A percentile compares a stretch with the other conserved stretches of the same genome.
These are phyloP conservation scores for Infundibulicybe gibba DNA, from an alignment of 768 basidiomycete species.

Conservation along the genomic window DNA sequence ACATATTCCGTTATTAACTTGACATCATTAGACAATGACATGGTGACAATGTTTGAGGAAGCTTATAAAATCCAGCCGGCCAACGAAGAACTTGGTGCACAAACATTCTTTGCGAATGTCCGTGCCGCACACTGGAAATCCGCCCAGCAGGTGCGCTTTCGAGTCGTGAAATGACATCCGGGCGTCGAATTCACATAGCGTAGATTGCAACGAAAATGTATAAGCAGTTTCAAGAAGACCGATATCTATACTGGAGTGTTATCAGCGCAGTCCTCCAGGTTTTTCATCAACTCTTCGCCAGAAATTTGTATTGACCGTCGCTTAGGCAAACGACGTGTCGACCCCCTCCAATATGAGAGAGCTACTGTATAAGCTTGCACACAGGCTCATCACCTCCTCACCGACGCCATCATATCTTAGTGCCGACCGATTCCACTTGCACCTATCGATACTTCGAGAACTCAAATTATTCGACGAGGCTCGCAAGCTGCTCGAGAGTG, in stretches of 20 bases:
- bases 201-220: constrained; percentile 79
- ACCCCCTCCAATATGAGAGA: constrained; percentile 62
- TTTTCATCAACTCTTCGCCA: not conserved
- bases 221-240: constrained; percentile 80
- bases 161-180: not conserved
- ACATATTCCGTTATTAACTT: constrained; percentile 2
- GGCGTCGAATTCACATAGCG: constrained; percentile 2
- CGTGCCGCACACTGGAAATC: constrained; percentile 82
- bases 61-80: constrained; percentile 77
- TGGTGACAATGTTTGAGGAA: constrained; percentile 82
- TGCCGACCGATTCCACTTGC: constrained; percentile 77
- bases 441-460: constrained; percentile 68
- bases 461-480: constrained; percentile 70
- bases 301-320: not conserved
- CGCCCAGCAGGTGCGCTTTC: constrained; percentile 63
- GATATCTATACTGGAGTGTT: constrained; percentile 81
- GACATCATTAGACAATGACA: constrained; percentile 56
- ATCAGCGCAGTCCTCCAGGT: constrained; percentile 82
- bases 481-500: constrained; percentile 60
- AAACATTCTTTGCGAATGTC: constrained; percentile 84
- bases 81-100: constrained; percentile 81
- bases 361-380: constrained; percentile 74
- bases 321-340: constrained; percentile 66
- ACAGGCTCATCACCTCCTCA: constrained; percentile 64
- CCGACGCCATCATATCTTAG: constrained; percentile 59